Base-by-base conservation (phyloP, 306 rosid genomes). In the Acacia melanoxylon region DNA sequence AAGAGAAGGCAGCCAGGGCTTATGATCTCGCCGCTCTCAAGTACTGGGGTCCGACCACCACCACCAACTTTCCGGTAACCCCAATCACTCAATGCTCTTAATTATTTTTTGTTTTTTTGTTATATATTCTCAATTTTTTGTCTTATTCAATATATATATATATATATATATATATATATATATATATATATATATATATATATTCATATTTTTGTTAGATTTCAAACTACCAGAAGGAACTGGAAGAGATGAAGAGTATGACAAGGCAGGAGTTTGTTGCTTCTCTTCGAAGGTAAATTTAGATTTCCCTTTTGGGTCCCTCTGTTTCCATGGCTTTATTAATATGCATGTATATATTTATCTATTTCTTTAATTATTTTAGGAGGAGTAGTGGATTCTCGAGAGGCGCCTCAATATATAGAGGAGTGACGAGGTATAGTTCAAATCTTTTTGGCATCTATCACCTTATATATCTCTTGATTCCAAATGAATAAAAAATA, bases 41-140 rank as follows among this genome's bases (percentile, higher is more conserved):
- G 85, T 95, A 95, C 90, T 95, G 99, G 99, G 99, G 99, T 87
- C 95, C 96, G 89, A 92, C 95, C 59, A 95, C 99, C 86, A 93
- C 98, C 42, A 95, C 99, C 68, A 95, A 95, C 85, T 95, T 93
- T 74, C 91, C 97, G 6, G 99, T 95, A 24, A 74, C 69, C 35
- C 33, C 19, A 63, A 13, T 62, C 19, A 25, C 10, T 4, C 10
- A 27, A 62, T 13, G 4, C 7, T 1, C 1, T 62, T 5, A 0
- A 7, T 17, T 48, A 14, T 14, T 52, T 17, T 52, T 52, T 19
- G 0, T 16, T 6, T 17, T 17, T 3, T 9, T 13, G 15, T 4
- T 15, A 49, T 4, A 49, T 14, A 13, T 3, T 35, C 40, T 4
- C 7, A 4, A 35, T 10, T 20, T n/a, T 54, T 56, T 54, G 76